Conservation (phyloP, 2,329 filamentous ascomycete species). For the Fusarium brachygibbosum region DNA sequence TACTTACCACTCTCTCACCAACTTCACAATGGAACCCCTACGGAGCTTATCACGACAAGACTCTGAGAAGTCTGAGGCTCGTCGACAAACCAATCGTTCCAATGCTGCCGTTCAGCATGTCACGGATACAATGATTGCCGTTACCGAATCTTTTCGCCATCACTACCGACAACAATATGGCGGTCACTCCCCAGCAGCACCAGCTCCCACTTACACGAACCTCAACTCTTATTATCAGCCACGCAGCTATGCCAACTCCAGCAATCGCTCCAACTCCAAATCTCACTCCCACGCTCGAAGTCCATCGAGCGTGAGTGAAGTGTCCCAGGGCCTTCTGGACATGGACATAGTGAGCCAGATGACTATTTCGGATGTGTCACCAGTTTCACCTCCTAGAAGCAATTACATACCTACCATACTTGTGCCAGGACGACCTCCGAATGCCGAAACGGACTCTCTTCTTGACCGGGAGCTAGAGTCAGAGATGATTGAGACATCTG, state of each 20-base stretch:
- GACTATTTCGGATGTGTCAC: slow-evolving; percentile 40
- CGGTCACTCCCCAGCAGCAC: slow-evolving; percentile 35
- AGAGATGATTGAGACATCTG: slow-evolving; percentile 26
- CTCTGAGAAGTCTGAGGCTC: slow-evolving; percentile 44
- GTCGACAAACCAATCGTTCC: slow-evolving; percentile 31
- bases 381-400: slow-evolving; percentile 31
- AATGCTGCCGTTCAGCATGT: slow-evolving; percentile 41
- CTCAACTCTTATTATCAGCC: slow-evolving; percentile 10
- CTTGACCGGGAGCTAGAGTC: slow-evolving; percentile 30
- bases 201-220: slow-evolving; percentile 42
- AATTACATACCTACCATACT: slow-evolving; percentile 22
- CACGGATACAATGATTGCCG: slow-evolving; percentile 46
- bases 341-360: slow-evolving; percentile 36
- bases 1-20: slow-evolving; percentile 30
- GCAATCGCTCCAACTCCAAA: slow-evolving; percentile 12
- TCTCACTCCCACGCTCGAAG: slow-evolving; percentile 33
- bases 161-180: slow-evolving; percentile 41
- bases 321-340: slow-evolving; percentile 41
- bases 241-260: slow-evolving; percentile 1
- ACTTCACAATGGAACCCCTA: slow-evolving; percentile 43
- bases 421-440: slow-evolving; percentile 15
- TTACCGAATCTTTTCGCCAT: slow-evolving; percentile 47
- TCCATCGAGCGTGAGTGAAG: slow-evolving; percentile 41
- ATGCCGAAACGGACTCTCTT: slow-evolving; percentile 39
- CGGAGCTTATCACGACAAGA: slow-evolving; percentile 33